Evolutionary conservation across 2,329 filamentous ascomycete genomes (phyloP).

Genomic region (Orbilia brochopaga): DNA sequence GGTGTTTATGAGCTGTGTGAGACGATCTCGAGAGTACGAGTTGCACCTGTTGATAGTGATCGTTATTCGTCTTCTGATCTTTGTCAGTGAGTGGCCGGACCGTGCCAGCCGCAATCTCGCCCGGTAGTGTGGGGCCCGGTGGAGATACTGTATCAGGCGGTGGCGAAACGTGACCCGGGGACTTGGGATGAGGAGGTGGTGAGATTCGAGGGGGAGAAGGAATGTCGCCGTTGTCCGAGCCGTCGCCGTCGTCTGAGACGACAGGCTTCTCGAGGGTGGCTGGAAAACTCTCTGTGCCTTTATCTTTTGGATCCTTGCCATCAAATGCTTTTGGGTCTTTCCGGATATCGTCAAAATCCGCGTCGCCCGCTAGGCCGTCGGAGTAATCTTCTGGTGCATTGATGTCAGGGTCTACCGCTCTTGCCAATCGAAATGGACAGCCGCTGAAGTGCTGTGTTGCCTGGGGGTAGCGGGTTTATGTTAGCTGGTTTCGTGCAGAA

Average conservation of each 20-base stretch:
- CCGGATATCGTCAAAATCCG: slow-evolving; percentile 10
- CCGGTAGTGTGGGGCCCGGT: not conserved
- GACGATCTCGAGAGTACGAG: not conserved
- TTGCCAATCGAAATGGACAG: slow-evolving; percentile 19
- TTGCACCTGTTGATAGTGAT: slow-evolving; percentile 1
- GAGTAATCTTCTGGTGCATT: slow-evolving; percentile 1
- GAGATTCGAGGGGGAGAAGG: too few relatives aligned
- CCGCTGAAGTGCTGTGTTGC: not conserved
- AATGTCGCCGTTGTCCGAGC: too few relatives aligned
- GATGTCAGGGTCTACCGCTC: not conserved
- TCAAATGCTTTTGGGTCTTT: slow-evolving; percentile 25
- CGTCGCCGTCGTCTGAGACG: not conserved
- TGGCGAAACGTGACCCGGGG: not conserved
- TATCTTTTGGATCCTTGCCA: not conserved
- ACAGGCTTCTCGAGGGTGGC: slow-evolving; percentile 8
- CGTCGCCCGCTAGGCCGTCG: slow-evolving; percentile 5
- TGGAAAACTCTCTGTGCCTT: not conserved
- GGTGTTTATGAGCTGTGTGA: not conserved
- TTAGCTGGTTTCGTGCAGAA: not conserved
- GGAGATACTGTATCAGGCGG: not conserved
- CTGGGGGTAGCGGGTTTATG: not conserved
- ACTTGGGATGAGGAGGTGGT: too few relatives aligned
- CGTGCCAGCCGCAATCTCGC: not conserved
- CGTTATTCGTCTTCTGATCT: slow-evolving; percentile 9
- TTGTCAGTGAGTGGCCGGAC: slow-evolving; percentile 4